Evolutionary conservation across 257 asterid species (phyloP).

Genomic region (Striga asiatica): DNA sequence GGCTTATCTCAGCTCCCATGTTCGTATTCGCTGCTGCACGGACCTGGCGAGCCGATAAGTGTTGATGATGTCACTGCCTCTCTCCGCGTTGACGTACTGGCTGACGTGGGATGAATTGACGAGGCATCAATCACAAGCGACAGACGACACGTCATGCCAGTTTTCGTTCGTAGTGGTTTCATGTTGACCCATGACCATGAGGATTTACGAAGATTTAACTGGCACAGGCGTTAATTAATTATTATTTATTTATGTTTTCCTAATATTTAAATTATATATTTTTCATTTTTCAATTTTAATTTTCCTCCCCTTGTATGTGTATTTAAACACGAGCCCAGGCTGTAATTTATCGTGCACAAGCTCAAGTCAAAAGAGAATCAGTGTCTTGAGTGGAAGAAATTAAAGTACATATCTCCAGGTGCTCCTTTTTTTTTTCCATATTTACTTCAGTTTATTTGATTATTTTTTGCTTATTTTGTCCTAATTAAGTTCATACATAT

Average conservation of each 20-base stretch:
- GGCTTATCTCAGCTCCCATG: too few species aligned
- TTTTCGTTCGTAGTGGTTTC: too few species aligned
- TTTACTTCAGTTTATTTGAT: not conserved
- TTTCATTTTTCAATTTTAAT: too few species aligned
- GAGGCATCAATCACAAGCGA: not conserved
- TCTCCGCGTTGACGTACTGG: not conserved
- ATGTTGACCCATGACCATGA: not conserved
- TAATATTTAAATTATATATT: too few species aligned
- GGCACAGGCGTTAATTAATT: not conserved
- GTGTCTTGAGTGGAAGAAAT: conserved; percentile 6
- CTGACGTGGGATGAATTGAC: not conserved
- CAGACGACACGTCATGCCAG: too few species aligned
- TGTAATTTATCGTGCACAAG: not conserved
- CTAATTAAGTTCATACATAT: not conserved
- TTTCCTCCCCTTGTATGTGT: not conserved
- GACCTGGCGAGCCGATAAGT: too few species aligned
- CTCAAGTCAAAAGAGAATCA: not conserved
- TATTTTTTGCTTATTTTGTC: too few species aligned
- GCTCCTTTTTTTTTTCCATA: not conserved
- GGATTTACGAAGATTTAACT: too few species aligned
- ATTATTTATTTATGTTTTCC: not conserved
- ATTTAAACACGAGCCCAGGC: conserved; percentile 2
- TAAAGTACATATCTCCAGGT: conserved; percentile 18
- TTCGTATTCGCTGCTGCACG: too few species aligned
- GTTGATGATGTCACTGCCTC: not conserved